Evolutionary conservation across 768 basidiomycete species (phyloP).

Genomic region (Pleurotus pulmonarius): DNA sequence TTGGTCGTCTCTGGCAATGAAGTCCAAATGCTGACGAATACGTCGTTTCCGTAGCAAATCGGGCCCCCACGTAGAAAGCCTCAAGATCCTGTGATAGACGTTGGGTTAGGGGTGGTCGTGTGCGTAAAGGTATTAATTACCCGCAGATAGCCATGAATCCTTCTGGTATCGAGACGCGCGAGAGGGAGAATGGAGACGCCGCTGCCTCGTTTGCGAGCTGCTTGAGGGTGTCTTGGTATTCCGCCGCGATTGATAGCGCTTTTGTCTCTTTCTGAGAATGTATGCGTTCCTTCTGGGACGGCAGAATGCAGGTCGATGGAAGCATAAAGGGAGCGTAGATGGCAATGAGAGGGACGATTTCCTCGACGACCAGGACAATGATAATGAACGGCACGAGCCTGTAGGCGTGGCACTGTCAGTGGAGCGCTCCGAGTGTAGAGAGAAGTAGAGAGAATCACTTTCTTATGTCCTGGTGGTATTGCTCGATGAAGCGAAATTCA

Average conservation of each 20-base stretch:
- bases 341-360: conserved; percentile 78
- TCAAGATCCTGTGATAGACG: conserved; percentile 27
- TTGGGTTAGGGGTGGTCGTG: not conserved
- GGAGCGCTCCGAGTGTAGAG: not conserved
- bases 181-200: not conserved
- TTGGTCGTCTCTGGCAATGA: conserved; percentile 60
- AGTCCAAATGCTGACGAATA: conserved; percentile 36
- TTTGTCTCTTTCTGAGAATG: conserved; percentile 51
- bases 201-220: not conserved
- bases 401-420: not conserved
- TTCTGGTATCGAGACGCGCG: not conserved
- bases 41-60: conserved; percentile 40
- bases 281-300: conserved; percentile 70
- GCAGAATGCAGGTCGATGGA: conserved; percentile 83
- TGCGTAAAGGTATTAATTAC: conserved; percentile 33
- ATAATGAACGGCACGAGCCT: conserved; percentile 79
- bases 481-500: conserved; percentile 67
- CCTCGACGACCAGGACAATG: conserved; percentile 73
- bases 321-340: conserved; percentile 83
- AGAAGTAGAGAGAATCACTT: conserved; percentile 40
- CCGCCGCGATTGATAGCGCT: conserved; percentile 17
- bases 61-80: conserved; percentile 41
- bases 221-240: not conserved
- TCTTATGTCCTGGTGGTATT: conserved; percentile 61
- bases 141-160: conserved; percentile 43